phyloP scores from a whole-genome alignment of 257 asterid genomes.

The Solanum ahanhuiri region DNA sequence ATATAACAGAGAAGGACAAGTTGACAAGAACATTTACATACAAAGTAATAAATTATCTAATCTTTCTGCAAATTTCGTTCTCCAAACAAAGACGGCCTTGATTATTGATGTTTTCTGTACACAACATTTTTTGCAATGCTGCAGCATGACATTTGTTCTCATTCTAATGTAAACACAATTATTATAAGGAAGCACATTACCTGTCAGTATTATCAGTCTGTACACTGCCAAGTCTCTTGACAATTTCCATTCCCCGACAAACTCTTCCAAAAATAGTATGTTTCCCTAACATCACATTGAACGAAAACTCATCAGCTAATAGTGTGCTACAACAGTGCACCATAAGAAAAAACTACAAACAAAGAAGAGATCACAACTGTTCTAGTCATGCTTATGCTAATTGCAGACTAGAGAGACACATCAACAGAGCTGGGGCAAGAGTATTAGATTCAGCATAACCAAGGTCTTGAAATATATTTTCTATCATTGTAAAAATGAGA shows the following conservation, averaged over 20 bases:
- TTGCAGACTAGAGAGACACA: background rate
- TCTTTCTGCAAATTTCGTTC: background rate
- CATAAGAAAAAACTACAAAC: background rate
- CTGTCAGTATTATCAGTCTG: constrained; percentile 95
- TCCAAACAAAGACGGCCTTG: background rate
- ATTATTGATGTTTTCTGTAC: background rate
- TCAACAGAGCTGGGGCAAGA: background rate
- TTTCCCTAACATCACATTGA: constrained; percentile 41
- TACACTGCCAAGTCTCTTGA: constrained; percentile 93
- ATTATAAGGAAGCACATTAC: constrained; percentile 19
- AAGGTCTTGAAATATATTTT: background rate
- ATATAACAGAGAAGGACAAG: background rate
- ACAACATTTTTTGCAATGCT: background rate
- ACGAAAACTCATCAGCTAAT: background rate
- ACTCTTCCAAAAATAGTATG: constrained; percentile 95
- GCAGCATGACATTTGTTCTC: background rate
- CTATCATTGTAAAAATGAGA: background rate
- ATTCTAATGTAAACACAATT: background rate
- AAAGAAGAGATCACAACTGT: background rate
- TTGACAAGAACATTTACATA: background rate
- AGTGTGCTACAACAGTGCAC: background rate
- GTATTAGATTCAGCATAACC: background rate
- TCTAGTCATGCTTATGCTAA: background rate
- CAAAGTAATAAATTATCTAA: background rate
- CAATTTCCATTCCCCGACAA: constrained; percentile 90